Conservation (phyloP, 2,329 filamentous ascomycete species). For the Pseudophaeomoniella oleicola region DNA sequence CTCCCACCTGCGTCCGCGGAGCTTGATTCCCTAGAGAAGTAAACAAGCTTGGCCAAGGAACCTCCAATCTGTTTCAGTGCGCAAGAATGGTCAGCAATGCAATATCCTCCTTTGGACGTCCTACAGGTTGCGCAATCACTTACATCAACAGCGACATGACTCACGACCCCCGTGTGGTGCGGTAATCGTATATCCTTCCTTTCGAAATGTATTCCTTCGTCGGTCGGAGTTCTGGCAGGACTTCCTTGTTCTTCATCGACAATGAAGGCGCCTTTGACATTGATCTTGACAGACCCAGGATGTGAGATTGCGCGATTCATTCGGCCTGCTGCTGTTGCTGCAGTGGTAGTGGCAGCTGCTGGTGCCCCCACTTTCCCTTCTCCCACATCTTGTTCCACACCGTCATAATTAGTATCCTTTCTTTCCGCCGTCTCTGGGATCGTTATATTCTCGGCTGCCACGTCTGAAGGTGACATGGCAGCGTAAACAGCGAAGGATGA, state of each 20-base stretch:
- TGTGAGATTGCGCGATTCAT: constrained; percentile 40
- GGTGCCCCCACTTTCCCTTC: neutral
- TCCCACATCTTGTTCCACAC: no score
- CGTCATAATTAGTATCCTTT: no score
- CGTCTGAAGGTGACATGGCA: neutral
- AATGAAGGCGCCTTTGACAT: constrained; percentile 92
- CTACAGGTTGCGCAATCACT: constrained; percentile 19
- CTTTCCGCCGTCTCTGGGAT: neutral
- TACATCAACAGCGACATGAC: constrained; percentile 93
- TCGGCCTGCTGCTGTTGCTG: constrained; percentile 1
- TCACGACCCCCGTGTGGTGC: constrained; percentile 88
- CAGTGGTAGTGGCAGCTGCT: neutral
- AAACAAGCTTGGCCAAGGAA: constrained; percentile 89
- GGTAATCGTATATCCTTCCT: constrained; percentile 91
- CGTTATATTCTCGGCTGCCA: neutral
- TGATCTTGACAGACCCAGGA: constrained; percentile 70
- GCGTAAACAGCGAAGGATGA: no score
- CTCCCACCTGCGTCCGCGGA: constrained; percentile 71
- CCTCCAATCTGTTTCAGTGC: constrained; percentile 63
- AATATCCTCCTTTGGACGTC: constrained; percentile 4
- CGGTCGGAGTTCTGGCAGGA: constrained; percentile 12
- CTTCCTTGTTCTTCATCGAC: constrained; percentile 59
- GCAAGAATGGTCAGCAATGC: constrained; percentile 3
- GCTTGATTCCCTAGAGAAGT: constrained; percentile 80
- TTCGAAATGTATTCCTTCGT: constrained; percentile 51